Base-by-base conservation (phyloP, 768 basidiomycete genomes). In the Pulveroboletus frians region DNA sequence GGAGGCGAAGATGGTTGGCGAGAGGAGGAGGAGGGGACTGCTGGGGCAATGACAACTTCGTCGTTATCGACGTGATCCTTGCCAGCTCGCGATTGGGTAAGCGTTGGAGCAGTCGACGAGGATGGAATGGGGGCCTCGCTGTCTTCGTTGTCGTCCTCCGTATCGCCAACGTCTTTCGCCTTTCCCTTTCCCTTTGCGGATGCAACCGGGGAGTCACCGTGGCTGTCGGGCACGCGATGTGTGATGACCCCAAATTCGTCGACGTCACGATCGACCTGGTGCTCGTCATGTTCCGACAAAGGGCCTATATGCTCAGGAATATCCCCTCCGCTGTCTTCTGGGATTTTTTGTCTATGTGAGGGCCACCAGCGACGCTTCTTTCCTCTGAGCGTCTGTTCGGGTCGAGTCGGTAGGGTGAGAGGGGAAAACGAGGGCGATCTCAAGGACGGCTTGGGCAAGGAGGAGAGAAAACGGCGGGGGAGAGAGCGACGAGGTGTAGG, bases 111-210 rank as follows among this genome's bases (percentile, higher is more conserved):
- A 29, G 50, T 43, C 13, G 63, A 68, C 14, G 58, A 59, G 41
- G 66, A 62, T 14, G 63, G 39, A 32, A 46, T 7, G 34, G 43
- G 49, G 9, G 13, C 11, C 5, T 26, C 9, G 37, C 42, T 35
- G 37, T 54, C 30, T 21, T 47, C 37, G 17, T 38, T 18, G 32
- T 35, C 46, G 45, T 50, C 51, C 35, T 53, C 50, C 9, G 46
- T 13, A 43, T 48, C 45, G 20, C 35, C 6, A 30, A 45, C 21
- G 17, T 64, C 68, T 17, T 46, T 56, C 51, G 58, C 66, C 56
- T 69, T 71, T 50, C 67, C 70, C 51, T 73, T 71, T 49, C 69
- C 71, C 57, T 73, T 73, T 29, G 54, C 45, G 46, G 54, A 53
- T 27, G 52, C 29, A 47, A 44, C 46, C 46, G 54, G 54, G 26